These are phyloP conservation scores for Trichoderma sp. DNA, from an alignment of 2,329 filamentous ascomycete genomes.

Conservation along the genomic window DNA sequence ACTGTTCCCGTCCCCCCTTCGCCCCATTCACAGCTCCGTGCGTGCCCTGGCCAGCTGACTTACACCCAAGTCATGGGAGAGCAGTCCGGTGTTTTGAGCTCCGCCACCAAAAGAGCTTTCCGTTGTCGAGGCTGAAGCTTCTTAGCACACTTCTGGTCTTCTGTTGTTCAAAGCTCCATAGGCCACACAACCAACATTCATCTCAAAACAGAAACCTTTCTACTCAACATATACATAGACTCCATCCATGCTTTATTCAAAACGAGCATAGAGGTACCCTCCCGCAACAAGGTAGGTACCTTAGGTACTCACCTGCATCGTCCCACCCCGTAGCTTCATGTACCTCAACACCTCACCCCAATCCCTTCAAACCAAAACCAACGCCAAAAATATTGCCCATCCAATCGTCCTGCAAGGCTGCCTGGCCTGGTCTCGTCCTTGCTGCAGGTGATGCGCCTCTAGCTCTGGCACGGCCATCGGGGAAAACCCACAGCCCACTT, in stretches of 20 bases:
- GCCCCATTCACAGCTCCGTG: background rate
- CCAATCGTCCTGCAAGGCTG: slow-evolving; percentile 10
- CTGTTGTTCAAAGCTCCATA: no score
- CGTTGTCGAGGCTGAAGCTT: background rate
- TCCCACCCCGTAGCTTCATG: background rate
- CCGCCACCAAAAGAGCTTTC: no score
- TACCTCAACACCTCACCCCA: background rate
- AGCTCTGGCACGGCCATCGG: background rate
- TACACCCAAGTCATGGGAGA: slow-evolving; percentile 12
- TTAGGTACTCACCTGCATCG: background rate
- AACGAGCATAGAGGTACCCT: no score
- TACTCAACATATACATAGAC: no score
- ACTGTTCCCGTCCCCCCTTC: no score
- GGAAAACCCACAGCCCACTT: background rate
- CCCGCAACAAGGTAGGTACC: no score
- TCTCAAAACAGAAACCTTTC: no score
- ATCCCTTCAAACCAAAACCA: background rate
- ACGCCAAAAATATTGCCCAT: background rate
- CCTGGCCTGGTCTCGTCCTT: background rate
- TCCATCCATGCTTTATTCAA: no score
- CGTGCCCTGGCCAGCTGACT: slow-evolving; percentile 20
- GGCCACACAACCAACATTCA: background rate
- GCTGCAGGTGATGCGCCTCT: slow-evolving; percentile 21
- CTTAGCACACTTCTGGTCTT: background rate
- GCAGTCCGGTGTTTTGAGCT: no score